A percentile compares a stretch with the other conserved stretches of the same genome.
Conservation (phyloP, 2,329 filamentous ascomycete species). For the Sporothrix humicola region DNA sequence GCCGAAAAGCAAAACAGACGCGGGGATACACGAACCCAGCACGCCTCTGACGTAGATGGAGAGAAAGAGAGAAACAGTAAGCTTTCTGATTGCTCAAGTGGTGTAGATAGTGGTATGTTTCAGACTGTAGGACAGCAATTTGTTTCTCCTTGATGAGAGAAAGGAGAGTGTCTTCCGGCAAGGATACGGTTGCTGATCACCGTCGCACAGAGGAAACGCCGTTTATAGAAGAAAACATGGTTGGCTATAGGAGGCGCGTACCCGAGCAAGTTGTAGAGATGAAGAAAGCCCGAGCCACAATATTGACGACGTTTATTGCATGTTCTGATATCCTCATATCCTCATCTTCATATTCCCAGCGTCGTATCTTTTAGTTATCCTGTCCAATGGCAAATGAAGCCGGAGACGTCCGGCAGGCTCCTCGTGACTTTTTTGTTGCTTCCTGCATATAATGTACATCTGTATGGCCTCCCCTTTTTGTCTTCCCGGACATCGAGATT, state of each 20-base stretch:
- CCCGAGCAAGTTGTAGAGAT: not conserved
- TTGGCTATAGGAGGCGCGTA: not conserved
- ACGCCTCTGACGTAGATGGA: not conserved
- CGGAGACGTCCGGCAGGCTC: not conserved
- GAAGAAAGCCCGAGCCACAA: too few species aligned
- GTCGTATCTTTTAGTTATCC: not conserved
- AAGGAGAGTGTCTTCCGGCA: not conserved
- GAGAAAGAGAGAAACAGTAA: too few species aligned
- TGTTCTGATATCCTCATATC: not conserved
- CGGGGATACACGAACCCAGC: not conserved
- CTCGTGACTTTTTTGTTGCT: not conserved
- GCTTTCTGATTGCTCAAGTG: not conserved
- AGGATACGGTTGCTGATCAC: not conserved
- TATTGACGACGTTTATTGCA: not conserved
- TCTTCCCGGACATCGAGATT: not conserved
- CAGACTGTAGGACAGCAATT: not conserved
- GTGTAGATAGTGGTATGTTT: not conserved
- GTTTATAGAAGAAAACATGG: not conserved
- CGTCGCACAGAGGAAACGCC: not conserved
- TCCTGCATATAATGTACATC: not conserved
- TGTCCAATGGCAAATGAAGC: not conserved
- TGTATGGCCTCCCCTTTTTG: not conserved
- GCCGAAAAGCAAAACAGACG: too few species aligned
- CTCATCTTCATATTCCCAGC: not conserved
- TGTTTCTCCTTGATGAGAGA: not conserved